These are phyloP conservation scores for Lecanicillium sp. DNA, from an alignment of 2,329 filamentous ascomycete species.

Conservation along the genomic window DNA sequence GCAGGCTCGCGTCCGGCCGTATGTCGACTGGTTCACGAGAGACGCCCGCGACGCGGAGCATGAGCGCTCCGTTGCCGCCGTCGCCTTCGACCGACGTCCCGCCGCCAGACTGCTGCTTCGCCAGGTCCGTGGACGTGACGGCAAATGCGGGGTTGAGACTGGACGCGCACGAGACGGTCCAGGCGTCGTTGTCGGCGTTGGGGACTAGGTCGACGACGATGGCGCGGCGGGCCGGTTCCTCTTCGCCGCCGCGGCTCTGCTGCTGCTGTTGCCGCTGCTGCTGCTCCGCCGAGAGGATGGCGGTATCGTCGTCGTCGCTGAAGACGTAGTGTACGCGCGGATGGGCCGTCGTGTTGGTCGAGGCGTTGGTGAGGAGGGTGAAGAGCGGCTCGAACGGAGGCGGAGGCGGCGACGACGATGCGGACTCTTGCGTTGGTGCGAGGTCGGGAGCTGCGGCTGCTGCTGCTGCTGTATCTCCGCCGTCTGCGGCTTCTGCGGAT, in stretches of 20 bases:
- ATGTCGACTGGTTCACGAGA: slow-evolving; percentile 27
- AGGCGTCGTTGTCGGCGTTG: slow-evolving; percentile 30
- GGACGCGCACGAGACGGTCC: slow-evolving; percentile 58
- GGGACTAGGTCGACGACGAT: slow-evolving; percentile 49
- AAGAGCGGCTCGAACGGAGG: slow-evolving; percentile 72
- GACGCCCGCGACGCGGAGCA: slow-evolving; percentile 29
- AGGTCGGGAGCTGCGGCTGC: neutral
- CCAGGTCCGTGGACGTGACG: slow-evolving; percentile 38
- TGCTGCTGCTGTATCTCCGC: neutral
- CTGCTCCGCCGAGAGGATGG: slow-evolving; percentile 59
- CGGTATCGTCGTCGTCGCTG: slow-evolving; percentile 82
- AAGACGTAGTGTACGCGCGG: slow-evolving; percentile 90
- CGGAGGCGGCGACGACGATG: slow-evolving; percentile 3
- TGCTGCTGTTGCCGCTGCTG: too few relatives aligned
- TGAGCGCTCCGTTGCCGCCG: slow-evolving; percentile 22
- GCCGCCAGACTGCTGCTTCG: slow-evolving; percentile 32
- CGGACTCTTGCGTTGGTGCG: neutral
- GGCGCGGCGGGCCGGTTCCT: slow-evolving; percentile 32
- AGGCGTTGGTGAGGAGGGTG: slow-evolving; percentile 70
- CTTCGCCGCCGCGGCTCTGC: slow-evolving; percentile 21
- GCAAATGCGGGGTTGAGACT: slow-evolving; percentile 71
- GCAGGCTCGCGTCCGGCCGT: slow-evolving; percentile 16
- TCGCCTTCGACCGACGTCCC: slow-evolving; percentile 41
- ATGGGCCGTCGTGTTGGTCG: slow-evolving; percentile 69
- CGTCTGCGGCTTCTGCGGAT: too few relatives aligned